Base-by-base conservation (phyloP, 441 rosid species). In the Sinapis alba region DNA sequence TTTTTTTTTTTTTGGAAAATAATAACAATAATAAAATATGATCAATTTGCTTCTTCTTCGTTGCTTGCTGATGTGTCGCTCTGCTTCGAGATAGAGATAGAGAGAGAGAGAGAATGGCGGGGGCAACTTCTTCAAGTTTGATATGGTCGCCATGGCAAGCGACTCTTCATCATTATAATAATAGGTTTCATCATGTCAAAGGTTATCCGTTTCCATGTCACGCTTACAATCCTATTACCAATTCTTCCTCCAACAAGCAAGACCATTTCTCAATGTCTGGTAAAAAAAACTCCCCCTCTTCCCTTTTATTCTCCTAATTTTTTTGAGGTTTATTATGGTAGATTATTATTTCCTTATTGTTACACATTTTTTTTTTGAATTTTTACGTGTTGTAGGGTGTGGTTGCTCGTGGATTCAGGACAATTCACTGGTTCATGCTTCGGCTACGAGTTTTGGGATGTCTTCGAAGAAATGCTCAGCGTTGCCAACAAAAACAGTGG, bases 341-440 rank as follows among this genome's bases (percentile, higher is more conserved):
- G 43, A 36, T 11, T 36, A 36, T 36, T 8, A 32, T 32, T 32
- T 32, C 38, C 38, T 32, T 32, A 32, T 32, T 32, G 38, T 32
- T 32, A 30, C 34, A 30, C 34, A 30, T 30, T 30, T 30, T 30
- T 30, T 32, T 32, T 34, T 36, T 10, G n/a, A 36, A 1, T 6
- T 54, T 21, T 23, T 16, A 51, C 62, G 38, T 26, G 73, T 84
- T 12, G 47, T 13, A 78, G 91, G 86, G 27, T 80, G 84, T 70
- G 82, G 83, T 62, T 75, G 68, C 73, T 85, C 87, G 38, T 89
- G 97, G 94, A 74, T 84, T 75, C 86, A 83, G 60, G 86, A 83
- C 74, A 71, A 78, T 41, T 84, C 90, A 51, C 45, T 75, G 79
- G 69, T 62, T 79, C 83, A 64, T 50, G 66, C 59, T 11, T 60